Conservation (phyloP, 108 stramenopile species). For the Discostella stelligeroides region DNA sequence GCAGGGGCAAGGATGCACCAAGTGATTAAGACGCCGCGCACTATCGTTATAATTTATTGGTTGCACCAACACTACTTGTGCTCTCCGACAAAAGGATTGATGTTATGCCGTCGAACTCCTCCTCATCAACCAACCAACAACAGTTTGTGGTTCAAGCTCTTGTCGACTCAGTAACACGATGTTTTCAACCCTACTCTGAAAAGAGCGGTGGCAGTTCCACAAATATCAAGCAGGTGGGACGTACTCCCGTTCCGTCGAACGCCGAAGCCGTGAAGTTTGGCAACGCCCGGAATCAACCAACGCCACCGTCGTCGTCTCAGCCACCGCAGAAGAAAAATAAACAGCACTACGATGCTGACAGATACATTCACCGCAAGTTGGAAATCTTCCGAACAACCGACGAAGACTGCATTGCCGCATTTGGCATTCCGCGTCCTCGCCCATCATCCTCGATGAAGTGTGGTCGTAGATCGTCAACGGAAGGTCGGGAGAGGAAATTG, state of each 20-base stretch:
- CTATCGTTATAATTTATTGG: no score
- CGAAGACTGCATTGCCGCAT: conserved; percentile 4
- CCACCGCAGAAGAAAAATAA: not conserved
- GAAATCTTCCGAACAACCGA: conserved; percentile 18
- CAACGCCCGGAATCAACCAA: no score
- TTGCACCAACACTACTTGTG: not conserved
- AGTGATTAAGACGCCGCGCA: no score
- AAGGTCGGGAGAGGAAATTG: no score
- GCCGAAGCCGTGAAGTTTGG: no score
- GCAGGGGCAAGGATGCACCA: no score
- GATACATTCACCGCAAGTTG: conserved; percentile 16
- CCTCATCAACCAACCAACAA: conserved; percentile 6
- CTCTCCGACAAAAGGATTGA: not conserved
- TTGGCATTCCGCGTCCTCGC: not conserved
- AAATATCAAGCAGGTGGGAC: no score
- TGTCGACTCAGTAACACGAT: conserved; percentile 10
- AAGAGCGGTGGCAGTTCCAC: not conserved
- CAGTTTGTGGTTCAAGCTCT: not conserved
- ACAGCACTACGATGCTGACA: conserved; percentile 12
- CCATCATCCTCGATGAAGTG: not conserved
- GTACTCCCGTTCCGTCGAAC: no score
- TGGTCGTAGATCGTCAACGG: not conserved
- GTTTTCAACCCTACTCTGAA: conserved; percentile 6
- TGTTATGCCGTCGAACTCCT: conserved; percentile 1
- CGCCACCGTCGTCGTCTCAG: not conserved